Evolutionary conservation across 495 filamentous ascomycete genomes (phyloP).

Genomic region (Neurospora sp.): DNA sequence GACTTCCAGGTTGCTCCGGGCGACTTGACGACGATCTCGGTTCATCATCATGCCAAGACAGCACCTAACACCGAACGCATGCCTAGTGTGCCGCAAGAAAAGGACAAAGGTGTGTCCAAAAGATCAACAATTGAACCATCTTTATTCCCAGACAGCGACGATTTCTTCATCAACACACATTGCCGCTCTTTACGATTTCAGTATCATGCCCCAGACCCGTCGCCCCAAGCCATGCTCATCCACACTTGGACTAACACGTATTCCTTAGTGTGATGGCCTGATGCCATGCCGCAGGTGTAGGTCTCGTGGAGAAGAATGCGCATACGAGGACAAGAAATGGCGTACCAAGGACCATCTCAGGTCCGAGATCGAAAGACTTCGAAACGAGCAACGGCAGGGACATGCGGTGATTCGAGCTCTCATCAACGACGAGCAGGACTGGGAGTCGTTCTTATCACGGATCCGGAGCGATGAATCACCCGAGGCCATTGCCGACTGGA

Average conservation of each 20-base stretch:
- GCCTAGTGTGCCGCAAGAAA: slow-evolving; percentile 19
- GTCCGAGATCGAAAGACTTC: slow-evolving; percentile 21
- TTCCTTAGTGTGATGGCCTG: slow-evolving; percentile 19
- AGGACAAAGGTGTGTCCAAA: slow-evolving; percentile 14
- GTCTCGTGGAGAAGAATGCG: slow-evolving; percentile 21
- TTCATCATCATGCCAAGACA: slow-evolving; percentile 19
- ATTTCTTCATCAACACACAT: not conserved
- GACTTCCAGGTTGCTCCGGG: not conserved
- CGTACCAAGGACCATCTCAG: slow-evolving; percentile 24
- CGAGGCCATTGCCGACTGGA: slow-evolving; percentile 20
- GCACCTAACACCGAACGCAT: slow-evolving; percentile 19
- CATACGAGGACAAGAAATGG: slow-evolving; percentile 24
- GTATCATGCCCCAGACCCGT: not conserved
- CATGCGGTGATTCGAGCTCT: slow-evolving; percentile 20
- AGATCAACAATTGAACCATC: not conserved
- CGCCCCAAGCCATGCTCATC: not conserved
- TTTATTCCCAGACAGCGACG: not conserved
- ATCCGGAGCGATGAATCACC: slow-evolving; percentile 19
- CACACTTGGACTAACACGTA: slow-evolving; percentile 1
- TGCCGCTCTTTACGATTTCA: not conserved
- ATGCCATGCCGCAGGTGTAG: slow-evolving; percentile 19
- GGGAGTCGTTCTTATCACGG: slow-evolving; percentile 11
- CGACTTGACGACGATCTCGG: not conserved
- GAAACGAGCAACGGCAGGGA: slow-evolving; percentile 17
- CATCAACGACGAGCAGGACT: slow-evolving; percentile 13